Evolutionary conservation across 495 filamentous ascomycete species (phyloP).

Genomic region (Neurospora sp.): DNA sequence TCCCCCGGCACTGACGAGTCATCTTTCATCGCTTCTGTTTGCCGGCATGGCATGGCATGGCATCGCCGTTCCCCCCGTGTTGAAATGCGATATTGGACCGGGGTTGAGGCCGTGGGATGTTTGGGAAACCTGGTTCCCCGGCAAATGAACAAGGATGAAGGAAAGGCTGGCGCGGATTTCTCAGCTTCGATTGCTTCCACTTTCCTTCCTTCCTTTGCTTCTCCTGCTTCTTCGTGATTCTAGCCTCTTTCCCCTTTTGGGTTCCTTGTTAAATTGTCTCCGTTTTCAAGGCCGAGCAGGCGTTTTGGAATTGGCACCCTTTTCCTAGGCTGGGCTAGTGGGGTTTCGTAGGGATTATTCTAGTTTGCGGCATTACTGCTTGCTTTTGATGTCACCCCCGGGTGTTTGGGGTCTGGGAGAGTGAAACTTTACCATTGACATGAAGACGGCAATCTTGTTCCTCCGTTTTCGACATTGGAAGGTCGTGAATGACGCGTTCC

Average conservation of each 20-base stretch:
- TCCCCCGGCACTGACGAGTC: neutral
- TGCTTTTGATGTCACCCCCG: neutral
- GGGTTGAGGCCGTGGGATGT: neutral
- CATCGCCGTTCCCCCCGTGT: neutral
- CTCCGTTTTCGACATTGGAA: too few species aligned
- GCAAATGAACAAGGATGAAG: neutral
- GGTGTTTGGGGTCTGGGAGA: neutral
- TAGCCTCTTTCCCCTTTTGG: neutral
- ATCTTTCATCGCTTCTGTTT: neutral
- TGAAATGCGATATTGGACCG: neutral
- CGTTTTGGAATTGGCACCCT: neutral
- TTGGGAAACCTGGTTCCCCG: neutral
- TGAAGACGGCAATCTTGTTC: too few species aligned
- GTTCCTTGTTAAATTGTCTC: neutral
- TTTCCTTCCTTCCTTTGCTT: neutral
- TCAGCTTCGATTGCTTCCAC: neutral
- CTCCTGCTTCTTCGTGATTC: neutral
- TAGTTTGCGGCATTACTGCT: neutral
- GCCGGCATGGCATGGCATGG: neutral
- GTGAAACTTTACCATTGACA: too few species aligned
- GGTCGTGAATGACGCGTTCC: too few species aligned
- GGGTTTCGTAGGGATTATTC: neutral
- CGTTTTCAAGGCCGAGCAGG: neutral
- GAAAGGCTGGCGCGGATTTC: neutral
- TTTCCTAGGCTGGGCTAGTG: neutral